phyloP scores from a whole-genome alignment of 768 basidiomycete genomes.

The Boletus barrowsii region DNA sequence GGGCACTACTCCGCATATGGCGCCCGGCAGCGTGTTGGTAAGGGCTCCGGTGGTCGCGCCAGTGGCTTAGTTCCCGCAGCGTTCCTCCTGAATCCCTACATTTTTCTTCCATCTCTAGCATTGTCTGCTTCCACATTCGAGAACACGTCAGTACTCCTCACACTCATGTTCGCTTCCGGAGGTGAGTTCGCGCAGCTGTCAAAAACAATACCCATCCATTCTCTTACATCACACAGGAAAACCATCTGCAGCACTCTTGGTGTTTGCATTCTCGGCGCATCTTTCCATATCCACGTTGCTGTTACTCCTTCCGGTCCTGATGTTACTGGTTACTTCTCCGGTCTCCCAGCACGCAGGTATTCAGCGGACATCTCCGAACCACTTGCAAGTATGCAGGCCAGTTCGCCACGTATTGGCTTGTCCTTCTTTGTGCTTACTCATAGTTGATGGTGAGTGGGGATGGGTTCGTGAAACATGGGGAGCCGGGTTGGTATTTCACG shows the following conservation, averaged over 20 bases:
- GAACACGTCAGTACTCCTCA: conserved; percentile 63
- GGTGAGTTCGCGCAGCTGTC: conserved; percentile 38
- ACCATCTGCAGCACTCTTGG: conserved; percentile 53
- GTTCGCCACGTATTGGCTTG: conserved; percentile 48
- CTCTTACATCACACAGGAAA: conserved; percentile 43
- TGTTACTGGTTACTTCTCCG: conserved; percentile 61
- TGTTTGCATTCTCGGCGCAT: conserved; percentile 70
- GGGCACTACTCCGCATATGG: conserved; percentile 68
- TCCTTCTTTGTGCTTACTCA: conserved; percentile 48
- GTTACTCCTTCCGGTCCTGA: conserved; percentile 60
- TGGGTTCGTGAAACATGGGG: conserved; percentile 87
- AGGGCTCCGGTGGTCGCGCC: conserved; percentile 45
- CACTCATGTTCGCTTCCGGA: conserved; percentile 68
- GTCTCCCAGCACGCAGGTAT: conserved; percentile 55
- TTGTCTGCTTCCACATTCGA: conserved; percentile 82
- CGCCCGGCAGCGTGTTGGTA: conserved; percentile 51
- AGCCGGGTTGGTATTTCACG: conserved; percentile 51
- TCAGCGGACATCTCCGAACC: conserved; percentile 14
- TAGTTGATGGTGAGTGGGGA: conserved; percentile 56
- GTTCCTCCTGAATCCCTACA: conserved; percentile 88
- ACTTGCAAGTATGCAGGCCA: conserved; percentile 37
- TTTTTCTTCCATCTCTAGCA: conserved; percentile 74
- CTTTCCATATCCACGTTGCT: conserved; percentile 69
- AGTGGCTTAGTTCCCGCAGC: conserved; percentile 53
- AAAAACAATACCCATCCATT: not conserved